Conservation (phyloP, 495 filamentous ascomycete species). For the Tuber microsphaerosporum region DNA sequence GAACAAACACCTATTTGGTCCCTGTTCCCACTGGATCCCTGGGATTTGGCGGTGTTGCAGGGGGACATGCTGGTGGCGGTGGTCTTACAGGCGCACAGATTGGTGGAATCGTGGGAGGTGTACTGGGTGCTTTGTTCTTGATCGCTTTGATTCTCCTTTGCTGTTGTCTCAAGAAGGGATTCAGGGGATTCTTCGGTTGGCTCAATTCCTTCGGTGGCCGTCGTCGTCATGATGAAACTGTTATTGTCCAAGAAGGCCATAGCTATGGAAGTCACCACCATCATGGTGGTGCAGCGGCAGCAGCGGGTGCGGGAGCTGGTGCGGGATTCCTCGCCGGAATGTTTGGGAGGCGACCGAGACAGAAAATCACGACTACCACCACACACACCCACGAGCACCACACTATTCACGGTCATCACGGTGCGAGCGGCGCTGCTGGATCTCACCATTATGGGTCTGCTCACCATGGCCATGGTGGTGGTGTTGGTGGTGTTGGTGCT, state of each 20-base stretch:
- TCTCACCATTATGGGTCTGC: conserved; percentile 1
- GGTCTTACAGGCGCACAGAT: conserved; percentile 39
- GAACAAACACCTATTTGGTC: conserved; percentile 38
- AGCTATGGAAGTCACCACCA: conserved; percentile 15
- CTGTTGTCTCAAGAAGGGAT: conserved; percentile 39
- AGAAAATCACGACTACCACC: conserved; percentile 31
- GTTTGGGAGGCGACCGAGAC: conserved; percentile 27
- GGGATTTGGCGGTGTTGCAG: conserved; percentile 32
- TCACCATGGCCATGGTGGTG: conserved; percentile 2
- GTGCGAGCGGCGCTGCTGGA: not conserved
- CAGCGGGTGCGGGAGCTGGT: conserved; percentile 27
- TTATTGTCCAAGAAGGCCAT: conserved; percentile 24
- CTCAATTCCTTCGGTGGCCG: conserved; percentile 22
- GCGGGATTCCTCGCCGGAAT: conserved; percentile 30
- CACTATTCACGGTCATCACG: conserved; percentile 8
- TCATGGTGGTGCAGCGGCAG: conserved; percentile 15
- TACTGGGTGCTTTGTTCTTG: conserved; percentile 40
- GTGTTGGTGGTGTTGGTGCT: not conserved
- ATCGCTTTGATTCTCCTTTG: conserved; percentile 38
- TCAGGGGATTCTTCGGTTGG: conserved; percentile 33
- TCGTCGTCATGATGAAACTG: conserved; percentile 13
- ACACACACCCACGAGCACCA: conserved; percentile 32
- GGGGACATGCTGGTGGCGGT: conserved; percentile 5
- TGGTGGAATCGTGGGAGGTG: conserved; percentile 41
- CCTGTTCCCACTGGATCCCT: conserved; percentile 35